A percentile compares a stretch with the other conserved stretches of the same genome.
Conservation (phyloP, 371 early-diverging fungal genomes). For the Actinomucor elegans region DNA sequence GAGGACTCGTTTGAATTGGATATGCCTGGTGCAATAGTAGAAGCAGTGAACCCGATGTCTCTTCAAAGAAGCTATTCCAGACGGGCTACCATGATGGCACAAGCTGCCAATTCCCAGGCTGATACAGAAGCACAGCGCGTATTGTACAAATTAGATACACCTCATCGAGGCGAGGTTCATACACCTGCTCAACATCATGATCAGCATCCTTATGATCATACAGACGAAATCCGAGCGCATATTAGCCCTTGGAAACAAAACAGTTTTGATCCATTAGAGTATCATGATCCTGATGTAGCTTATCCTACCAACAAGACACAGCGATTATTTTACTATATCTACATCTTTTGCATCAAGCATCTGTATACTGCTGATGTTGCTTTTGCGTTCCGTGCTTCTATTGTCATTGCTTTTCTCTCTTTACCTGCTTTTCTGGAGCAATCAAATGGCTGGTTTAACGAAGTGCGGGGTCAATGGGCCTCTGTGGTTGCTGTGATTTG, state of each 20-base stretch:
- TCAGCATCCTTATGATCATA: not conserved
- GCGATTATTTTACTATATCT: conserved; percentile 27
- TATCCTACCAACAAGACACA: conserved; percentile 35
- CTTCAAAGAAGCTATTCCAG: conserved; percentile 19
- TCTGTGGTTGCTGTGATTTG: conserved; percentile 47
- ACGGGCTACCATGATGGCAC: conserved; percentile 13
- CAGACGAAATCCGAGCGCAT: not conserved
- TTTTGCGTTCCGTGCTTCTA: conserved; percentile 38
- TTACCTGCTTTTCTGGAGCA: conserved; percentile 39
- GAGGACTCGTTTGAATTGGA: conserved; percentile 28
- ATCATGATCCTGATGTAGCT: conserved; percentile 48
- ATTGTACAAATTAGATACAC: conserved; percentile 12
- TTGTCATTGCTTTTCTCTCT: conserved; percentile 31
- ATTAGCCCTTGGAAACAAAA: conserved; percentile 17
- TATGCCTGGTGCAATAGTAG: conserved; percentile 23
- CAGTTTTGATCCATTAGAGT: conserved; percentile 25
- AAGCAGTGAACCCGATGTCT: conserved; percentile 2
- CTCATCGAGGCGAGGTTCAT: conserved; percentile 12
- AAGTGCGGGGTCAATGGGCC: conserved; percentile 45
- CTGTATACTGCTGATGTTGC: conserved; percentile 37
- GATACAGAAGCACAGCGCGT: conserved; percentile 7
- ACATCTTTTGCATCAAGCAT: conserved; percentile 22
- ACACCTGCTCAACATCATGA: conserved; percentile 4
- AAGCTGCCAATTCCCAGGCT: not conserved
- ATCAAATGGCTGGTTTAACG: conserved; percentile 36